Evolutionary conservation across 768 basidiomycete species (phyloP).

Genomic region (Coprinopsis cinerea): DNA sequence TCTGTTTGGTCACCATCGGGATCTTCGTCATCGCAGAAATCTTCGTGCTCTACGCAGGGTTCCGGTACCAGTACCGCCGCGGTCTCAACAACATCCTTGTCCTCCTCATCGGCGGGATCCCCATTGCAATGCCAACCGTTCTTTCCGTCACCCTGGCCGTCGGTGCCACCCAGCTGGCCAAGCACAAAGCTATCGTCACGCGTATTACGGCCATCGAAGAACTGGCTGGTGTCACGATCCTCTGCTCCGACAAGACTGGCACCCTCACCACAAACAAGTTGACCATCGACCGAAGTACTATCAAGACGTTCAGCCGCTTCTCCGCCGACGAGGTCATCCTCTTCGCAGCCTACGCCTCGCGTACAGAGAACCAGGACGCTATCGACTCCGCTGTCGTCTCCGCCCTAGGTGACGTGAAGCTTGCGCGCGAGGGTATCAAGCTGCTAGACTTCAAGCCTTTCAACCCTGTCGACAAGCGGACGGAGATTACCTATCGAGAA

Average conservation of each 20-base stretch:
- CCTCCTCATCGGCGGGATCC: conserved; percentile 98
- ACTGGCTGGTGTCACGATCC: conserved; percentile 95
- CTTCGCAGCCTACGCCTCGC: conserved; percentile 91
- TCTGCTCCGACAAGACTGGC: conserved; percentile 99
- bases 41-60: conserved; percentile 87
- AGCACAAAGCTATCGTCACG: conserved; percentile 99
- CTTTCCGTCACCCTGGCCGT: conserved; percentile 97
- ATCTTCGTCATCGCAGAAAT: conserved; percentile 95
- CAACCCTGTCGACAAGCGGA: conserved; percentile 99
- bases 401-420: conserved; percentile 63
- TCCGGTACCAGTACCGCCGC: conserved; percentile 85
- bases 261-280: conserved; percentile 99
- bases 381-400: conserved; percentile 86
- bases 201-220: conserved; percentile 99
- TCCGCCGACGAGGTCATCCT: conserved; percentile 88
- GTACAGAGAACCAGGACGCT: conserved; percentile 98
- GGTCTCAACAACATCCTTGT: conserved; percentile 98
- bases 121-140: conserved; percentile 99
- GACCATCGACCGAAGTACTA: conserved; percentile 89
- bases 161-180: conserved; percentile 97
- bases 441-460: conserved; percentile 99
- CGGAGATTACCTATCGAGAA: conserved; percentile 96
- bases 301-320: conserved; percentile 88
- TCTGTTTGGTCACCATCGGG: conserved; percentile 95
- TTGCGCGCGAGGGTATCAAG: conserved; percentile 89